Base-by-base conservation (phyloP, 331 rosid genomes). In the Spiraea crenata region DNA sequence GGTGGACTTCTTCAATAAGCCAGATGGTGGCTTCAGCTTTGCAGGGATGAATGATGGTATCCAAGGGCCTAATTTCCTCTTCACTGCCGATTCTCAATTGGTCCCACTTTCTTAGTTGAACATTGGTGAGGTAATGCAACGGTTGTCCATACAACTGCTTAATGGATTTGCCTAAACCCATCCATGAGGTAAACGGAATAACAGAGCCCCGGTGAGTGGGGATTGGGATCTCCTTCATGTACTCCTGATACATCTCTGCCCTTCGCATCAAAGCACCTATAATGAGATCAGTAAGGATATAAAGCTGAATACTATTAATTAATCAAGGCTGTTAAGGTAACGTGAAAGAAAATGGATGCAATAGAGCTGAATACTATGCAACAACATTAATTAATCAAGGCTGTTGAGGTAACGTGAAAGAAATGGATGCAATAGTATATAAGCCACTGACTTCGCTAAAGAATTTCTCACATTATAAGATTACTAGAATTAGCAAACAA, bases 171-270 rank as follows among this genome's bases (percentile, higher is more conserved):
- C 93, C 98, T 54, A 95, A 66, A 65, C 96, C 97, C 85, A 80
- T 81, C 99, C 99, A 95, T 37, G 98, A 74, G 46, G 76, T 86
- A 72, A 71, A 95, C 3, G 98, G 98, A 64, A 95, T 86, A n/a
- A 89, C 72, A 40, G 98, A 87, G 51, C 97, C 98, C 40, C 96
- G 91, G 37, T 34, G 77, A 12, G 63, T 74, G 12, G 99, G 99
- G 74, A 95, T 78, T 51, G 92, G 90, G 63, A 95, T 67, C 72
- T 76, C 96, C 83, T 86, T 91, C 98, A 87, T 95, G 89, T 86
- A 91, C 4, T 86, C 95, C 76, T 89, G 97, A 87, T 95, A 95
- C 95, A 91, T 86, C 79, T 80, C 89, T 31, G 99, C 99, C 80
- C 91, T 79, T 77, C 71, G 84, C 41, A 56, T 75, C 80, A 95